phyloP scores from a whole-genome alignment of 208 protist genomes.

The Leishmania major region DNA sequence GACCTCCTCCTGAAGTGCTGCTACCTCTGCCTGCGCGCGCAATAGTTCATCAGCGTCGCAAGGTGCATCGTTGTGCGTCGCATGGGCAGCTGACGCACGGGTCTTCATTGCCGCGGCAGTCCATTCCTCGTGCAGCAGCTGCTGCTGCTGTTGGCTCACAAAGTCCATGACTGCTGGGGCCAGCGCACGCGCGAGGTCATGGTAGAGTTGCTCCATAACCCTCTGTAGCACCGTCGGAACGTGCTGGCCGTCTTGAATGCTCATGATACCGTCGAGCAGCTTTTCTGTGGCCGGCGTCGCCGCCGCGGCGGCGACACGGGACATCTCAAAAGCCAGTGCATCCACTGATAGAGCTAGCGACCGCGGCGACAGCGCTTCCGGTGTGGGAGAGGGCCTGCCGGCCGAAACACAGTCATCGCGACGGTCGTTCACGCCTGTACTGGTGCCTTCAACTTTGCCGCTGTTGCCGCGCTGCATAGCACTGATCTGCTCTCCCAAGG shows the following conservation, averaged over 20 bases:
- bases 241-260: constrained; percentile 21
- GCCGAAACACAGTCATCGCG: background rate
- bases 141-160: background rate
- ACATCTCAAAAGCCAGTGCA: constrained; percentile 12
- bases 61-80: background rate
- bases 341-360: background rate
- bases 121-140: background rate
- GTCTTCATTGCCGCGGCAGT: background rate
- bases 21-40: constrained; percentile 11
- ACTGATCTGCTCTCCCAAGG: constrained; percentile 12
- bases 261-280: constrained; percentile 29
- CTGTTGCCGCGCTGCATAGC: background rate
- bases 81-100: background rate
- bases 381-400: background rate
- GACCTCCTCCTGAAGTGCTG: constrained; percentile 29
- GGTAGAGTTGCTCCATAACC: constrained; percentile 14
- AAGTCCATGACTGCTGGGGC: constrained; percentile 19
- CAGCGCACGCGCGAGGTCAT: constrained; percentile 17
- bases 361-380: background rate
- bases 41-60: background rate
- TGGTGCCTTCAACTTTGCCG: background rate
- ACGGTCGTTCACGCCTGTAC: background rate
- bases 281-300: constrained; percentile 1
- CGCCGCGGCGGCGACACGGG: constrained; percentile 9
- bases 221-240: constrained; percentile 16